phyloP scores from a whole-genome alignment of 225 moss, liverwort and hornwort species.

The Polytrichum commune region DNA sequence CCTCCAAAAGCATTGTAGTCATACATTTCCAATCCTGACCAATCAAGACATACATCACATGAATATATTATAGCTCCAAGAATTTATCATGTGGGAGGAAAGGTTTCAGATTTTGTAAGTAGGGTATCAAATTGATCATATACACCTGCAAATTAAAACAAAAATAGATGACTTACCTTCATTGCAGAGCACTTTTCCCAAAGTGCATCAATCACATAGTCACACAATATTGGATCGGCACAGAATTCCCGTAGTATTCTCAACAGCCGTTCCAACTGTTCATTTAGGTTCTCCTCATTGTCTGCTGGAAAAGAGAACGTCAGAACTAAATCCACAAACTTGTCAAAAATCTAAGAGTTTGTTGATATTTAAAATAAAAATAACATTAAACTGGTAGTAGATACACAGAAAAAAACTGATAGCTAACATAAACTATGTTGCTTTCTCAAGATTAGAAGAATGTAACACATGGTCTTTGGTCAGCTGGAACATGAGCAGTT shows the following conservation, averaged over 20 bases:
- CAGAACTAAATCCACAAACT: constrained; percentile 13
- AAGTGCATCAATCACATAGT: constrained; percentile 97
- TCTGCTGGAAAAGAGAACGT: constrained; percentile 39
- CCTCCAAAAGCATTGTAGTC: constrained; percentile 84
- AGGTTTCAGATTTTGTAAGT: too few species aligned
- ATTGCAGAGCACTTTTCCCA: constrained; percentile 97
- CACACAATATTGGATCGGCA: constrained; percentile 84
- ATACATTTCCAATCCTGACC: constrained; percentile 96
- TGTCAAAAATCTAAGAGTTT: too few species aligned
- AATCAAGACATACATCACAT: not conserved
- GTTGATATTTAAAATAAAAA: too few species aligned
- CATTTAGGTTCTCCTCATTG: constrained; percentile 59
- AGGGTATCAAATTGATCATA: too few species aligned
- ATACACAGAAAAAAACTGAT: too few species aligned
- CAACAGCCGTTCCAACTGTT: constrained; percentile 81
- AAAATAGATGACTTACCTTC: constrained; percentile 54
- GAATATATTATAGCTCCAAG: not conserved
- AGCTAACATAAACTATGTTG: too few species aligned
- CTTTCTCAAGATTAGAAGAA: too few species aligned
- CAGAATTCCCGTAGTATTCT: constrained; percentile 86
- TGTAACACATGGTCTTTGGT: too few species aligned
- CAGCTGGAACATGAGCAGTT: too few species aligned
- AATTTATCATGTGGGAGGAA: too few species aligned
- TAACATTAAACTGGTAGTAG: too few species aligned
- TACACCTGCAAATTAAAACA: not conserved